Conservation (phyloP, 768 basidiomycete genomes). For the Clitopilus passeckerianus region DNA sequence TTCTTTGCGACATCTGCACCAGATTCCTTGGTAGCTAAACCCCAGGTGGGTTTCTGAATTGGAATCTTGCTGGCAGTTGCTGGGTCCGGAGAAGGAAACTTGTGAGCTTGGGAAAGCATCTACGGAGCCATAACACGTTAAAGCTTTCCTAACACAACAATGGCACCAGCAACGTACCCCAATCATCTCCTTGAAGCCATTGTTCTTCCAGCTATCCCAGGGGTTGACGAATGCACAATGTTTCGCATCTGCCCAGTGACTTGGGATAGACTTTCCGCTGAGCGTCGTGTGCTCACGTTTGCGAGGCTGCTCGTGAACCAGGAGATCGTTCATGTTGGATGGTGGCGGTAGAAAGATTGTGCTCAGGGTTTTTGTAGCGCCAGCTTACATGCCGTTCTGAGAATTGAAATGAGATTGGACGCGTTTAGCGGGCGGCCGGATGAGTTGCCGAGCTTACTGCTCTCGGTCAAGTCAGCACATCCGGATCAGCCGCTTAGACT, state of each 20-base stretch:
- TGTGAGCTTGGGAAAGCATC: neutral
- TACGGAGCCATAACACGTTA: neutral
- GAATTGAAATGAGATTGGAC: neutral
- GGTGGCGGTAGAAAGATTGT: neutral
- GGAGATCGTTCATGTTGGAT: neutral
- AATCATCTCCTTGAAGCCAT: constrained; percentile 9
- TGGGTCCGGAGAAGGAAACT: constrained; percentile 10
- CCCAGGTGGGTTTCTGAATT: constrained; percentile 35
- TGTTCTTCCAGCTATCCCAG: constrained; percentile 20
- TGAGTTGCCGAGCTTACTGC: neutral
- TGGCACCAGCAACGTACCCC: constrained; percentile 4
- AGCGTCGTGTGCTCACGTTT: neutral
- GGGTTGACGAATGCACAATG: constrained; percentile 22
- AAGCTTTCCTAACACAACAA: neutral
- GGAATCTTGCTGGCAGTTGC: constrained; percentile 16
- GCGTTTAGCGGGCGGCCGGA: too few relatives aligned
- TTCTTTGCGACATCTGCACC: constrained; percentile 12
- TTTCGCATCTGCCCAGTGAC: constrained; percentile 20
- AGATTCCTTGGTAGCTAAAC: constrained; percentile 13
- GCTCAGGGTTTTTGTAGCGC: neutral
- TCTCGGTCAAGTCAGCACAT: neutral
- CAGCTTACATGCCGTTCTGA: neutral
- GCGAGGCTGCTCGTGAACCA: neutral
- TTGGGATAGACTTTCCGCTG: constrained; percentile 10
- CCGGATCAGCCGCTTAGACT: too few relatives aligned